Percentiles rank a stretch among this genome's conserved stretches.
Evolutionary conservation across 148 eudicot species (phyloP).

Genomic region (Chenopodium quinoa): DNA sequence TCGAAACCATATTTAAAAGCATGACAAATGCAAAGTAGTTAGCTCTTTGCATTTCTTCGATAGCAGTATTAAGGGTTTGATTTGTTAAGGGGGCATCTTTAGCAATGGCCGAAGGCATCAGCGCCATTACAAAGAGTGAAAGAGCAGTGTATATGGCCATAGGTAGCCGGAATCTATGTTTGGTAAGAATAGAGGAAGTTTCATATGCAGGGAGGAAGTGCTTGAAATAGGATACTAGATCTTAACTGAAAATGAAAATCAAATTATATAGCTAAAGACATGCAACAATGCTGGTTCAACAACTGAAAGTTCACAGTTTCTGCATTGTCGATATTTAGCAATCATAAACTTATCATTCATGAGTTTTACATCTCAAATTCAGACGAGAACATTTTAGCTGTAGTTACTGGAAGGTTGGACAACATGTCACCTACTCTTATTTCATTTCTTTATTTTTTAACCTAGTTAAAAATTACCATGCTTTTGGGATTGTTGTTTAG

Average conservation of each 20-base stretch:
- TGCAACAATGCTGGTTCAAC: constrained; percentile 43
- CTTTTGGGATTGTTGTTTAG: not conserved
- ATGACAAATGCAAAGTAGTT: constrained; percentile 68
- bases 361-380: not conserved
- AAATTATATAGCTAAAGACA: constrained; percentile 33
- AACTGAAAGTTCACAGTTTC: constrained; percentile 35
- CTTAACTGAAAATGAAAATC: constrained; percentile 19
- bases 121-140: constrained; percentile 20
- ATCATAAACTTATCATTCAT: not conserved
- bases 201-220: not conserved
- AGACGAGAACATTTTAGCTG: not conserved
- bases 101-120: constrained; percentile 25
- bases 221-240: constrained; percentile 2
- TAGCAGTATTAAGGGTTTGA: constrained; percentile 42
- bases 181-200: not conserved
- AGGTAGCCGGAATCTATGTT: not conserved
- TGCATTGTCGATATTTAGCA: constrained; percentile 31
- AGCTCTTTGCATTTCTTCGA: constrained; percentile 68
- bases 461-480: not conserved
- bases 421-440: constrained; percentile 3
- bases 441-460: not conserved
- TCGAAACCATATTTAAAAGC: constrained; percentile 60
- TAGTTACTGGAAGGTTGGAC: constrained; percentile 13
- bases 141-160: constrained; percentile 22
- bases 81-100: constrained; percentile 15